Evolutionary conservation across 2,329 filamentous ascomycete genomes (phyloP), one percentile per base, ranked within the genome.

Genomic region (Aspergillus sp.): DNA sequence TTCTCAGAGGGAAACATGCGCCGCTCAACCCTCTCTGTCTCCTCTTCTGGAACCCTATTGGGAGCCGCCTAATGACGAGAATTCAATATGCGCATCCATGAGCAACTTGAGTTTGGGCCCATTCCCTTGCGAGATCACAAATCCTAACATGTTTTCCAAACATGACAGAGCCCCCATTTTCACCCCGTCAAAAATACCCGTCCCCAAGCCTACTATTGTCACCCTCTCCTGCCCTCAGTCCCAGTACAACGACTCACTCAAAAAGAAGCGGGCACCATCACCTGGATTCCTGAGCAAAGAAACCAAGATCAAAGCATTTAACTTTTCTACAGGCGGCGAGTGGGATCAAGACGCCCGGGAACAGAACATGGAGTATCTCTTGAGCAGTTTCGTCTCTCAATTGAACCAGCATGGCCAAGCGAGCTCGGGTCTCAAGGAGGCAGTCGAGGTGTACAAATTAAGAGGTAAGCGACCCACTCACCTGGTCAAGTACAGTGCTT

Each of bases 331-430:
- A 73, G 71, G 68, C 56, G 60, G 64, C 53, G 70, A 70, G 33
- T 93, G 89, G 83, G 91, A 97, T 72, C 86, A 92, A 64, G 88
- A 92, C 66, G 85, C 85, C 60, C 86, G 88, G 63, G 83, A 97
- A 64, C 86, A 87, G 62, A 84, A 86, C 59, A 88, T 97, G 76
- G 90, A 96, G 67, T 80, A 81, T 17, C 82, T 93, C 67, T 91
- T 91, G 70, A 82, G 84, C 48, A 80, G 83, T 58, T 80, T 98
- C 61, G 88, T 89, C 68, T 82, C 88, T 57, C 87, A 89, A 62
- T 86, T 97, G 70, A 86, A 86, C 58, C 82, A 83, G 33, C 87
- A 89, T 21, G 82, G 88, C 11, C 83, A 82, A 41, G 87, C 91
- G 55, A 87, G 85, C 65, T 87, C 84, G 56, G 83, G 81, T 5